Conservation (phyloP, 345 rosid species). For the Cochlearia excelsa region DNA sequence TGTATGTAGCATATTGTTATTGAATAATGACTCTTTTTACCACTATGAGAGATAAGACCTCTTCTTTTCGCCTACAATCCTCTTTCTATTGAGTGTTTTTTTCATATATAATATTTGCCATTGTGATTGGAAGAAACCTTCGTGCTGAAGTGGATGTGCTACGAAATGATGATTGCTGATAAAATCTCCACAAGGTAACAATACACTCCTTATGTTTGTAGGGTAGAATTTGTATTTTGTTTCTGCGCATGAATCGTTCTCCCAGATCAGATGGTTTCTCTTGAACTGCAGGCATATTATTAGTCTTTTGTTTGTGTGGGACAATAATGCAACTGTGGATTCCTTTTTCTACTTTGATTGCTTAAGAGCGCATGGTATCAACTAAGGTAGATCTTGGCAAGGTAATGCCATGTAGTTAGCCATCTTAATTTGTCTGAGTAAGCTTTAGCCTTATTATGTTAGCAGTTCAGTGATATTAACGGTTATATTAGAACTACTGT, state of each 20-base stretch:
- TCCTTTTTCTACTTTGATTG: conserved; percentile 10
- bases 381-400: background rate
- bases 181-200: conserved; percentile 56
- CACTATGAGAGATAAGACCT: conserved; percentile 40
- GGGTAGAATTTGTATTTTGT: conserved; percentile 21
- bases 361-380: background rate
- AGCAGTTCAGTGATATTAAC: background rate
- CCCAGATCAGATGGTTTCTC: conserved; percentile 5
- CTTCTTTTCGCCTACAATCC: conserved; percentile 27
- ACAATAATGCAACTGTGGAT: background rate
- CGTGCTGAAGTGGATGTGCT: conserved; percentile 78
- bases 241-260: background rate
- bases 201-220: conserved; percentile 37
- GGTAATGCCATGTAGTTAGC: background rate
- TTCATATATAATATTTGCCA: conserved; percentile 46
- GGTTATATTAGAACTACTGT: background rate
- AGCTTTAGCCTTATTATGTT: conserved; percentile 2
- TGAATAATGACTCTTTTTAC: conserved; percentile 47
- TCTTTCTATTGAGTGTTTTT: conserved; percentile 29
- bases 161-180: conserved; percentile 53
- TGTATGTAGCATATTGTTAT: conserved; percentile 68
- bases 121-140: conserved; percentile 92
- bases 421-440: conserved; percentile 3
- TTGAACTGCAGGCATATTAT: background rate
- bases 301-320: background rate